Percentiles rank a stretch among this genome's conserved stretches.
Conservation (phyloP, 2,329 filamentous ascomycete genomes). For the Tolypocladium guangdongense region DNA sequence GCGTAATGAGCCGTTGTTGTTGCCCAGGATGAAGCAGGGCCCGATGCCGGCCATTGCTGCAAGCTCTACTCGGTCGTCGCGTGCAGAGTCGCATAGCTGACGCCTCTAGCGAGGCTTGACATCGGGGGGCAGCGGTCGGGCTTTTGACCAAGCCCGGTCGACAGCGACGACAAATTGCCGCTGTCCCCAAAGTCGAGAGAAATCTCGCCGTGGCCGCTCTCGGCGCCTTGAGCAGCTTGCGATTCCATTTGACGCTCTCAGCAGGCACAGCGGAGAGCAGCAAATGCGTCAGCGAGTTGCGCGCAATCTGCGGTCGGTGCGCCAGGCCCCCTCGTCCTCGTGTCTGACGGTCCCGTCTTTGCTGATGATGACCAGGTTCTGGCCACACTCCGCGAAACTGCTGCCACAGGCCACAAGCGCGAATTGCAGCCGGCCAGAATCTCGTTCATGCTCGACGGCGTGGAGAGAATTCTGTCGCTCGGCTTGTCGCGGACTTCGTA, state of each 20-base stretch:
- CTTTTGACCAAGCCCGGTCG: constrained; percentile 13
- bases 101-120: constrained; percentile 26
- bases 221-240: constrained; percentile 18
- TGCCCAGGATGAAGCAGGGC: constrained; percentile 20
- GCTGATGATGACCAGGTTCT: constrained; percentile 11
- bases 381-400: constrained; percentile 24
- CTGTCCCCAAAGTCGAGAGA: constrained; percentile 9
- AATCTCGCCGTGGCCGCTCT: neutral
- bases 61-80: constrained; percentile 24
- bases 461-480: constrained; percentile 11
- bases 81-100: constrained; percentile 24
- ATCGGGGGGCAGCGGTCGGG: constrained; percentile 23
- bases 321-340: constrained; percentile 9
- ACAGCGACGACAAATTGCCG: constrained; percentile 9
- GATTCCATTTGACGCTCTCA: constrained; percentile 16
- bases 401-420: constrained; percentile 30
- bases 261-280: constrained; percentile 18
- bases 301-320: constrained; percentile 26
- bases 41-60: constrained; percentile 27
- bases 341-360: constrained; percentile 14
- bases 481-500: constrained; percentile 22
- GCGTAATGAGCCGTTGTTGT: constrained; percentile 24
- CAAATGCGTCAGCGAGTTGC: constrained; percentile 22
- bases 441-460: constrained; percentile 30
- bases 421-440: constrained; percentile 31